Conservation (phyloP, 768 basidiomycete species). For the Tylopilus felleus region DNA sequence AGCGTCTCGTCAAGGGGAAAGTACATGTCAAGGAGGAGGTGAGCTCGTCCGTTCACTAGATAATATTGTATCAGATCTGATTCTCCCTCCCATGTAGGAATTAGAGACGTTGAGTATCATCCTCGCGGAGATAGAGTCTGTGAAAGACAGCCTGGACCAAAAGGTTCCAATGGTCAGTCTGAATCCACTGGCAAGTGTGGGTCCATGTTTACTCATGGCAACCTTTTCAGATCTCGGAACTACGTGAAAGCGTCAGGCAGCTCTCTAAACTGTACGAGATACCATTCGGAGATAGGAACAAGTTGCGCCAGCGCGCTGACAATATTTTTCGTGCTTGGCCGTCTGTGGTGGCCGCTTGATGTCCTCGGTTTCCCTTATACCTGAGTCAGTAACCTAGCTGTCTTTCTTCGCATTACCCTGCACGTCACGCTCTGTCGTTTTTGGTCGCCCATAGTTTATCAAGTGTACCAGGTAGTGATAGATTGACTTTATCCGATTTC, state of each 20-base stretch:
- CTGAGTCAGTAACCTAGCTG: slow-evolving; percentile 2
- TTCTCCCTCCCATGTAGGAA: slow-evolving; percentile 14
- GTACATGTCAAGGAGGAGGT: slow-evolving; percentile 24
- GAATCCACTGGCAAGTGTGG: not conserved
- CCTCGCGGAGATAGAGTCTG: slow-evolving; percentile 31
- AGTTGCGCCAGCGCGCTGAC: slow-evolving; percentile 23
- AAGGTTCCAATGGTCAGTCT: slow-evolving; percentile 15
- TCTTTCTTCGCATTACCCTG: too few relatives aligned
- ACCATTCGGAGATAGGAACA: slow-evolving; percentile 30
- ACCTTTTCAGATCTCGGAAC: slow-evolving; percentile 14
- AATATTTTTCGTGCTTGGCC: slow-evolving; percentile 16
- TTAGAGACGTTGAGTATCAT: slow-evolving; percentile 26
- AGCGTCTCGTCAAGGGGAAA: slow-evolving; percentile 32
- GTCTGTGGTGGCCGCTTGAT: not conserved
- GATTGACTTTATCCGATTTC: not conserved
- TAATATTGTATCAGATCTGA: not conserved
- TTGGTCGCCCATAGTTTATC: not conserved
- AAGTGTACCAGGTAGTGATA: not conserved
- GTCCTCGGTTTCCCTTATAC: slow-evolving; percentile 3
- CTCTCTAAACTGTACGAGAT: slow-evolving; percentile 28
- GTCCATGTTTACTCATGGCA: not conserved
- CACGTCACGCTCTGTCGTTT: not conserved
- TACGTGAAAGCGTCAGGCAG: slow-evolving; percentile 21
- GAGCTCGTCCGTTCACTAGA: not conserved
- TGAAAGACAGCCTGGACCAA: slow-evolving; percentile 11